phyloP scores from a whole-genome alignment of 2,329 filamentous ascomycete genomes.

The Lojkania enalia region DNA sequence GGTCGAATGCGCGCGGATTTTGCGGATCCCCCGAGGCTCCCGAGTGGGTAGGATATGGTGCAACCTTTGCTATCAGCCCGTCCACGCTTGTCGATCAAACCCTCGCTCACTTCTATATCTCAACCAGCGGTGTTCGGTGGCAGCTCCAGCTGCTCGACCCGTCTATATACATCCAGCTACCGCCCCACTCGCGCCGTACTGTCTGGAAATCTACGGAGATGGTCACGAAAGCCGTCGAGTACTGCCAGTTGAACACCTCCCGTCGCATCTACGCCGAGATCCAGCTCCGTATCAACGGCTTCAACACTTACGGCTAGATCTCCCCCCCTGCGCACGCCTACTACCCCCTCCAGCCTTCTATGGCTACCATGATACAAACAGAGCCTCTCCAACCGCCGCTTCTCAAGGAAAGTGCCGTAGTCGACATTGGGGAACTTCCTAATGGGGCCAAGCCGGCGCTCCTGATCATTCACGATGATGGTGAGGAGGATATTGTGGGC shows the following conservation, averaged over 20 bases:
- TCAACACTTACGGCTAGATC: slow-evolving; percentile 47
- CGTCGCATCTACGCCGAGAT: slow-evolving; percentile 46
- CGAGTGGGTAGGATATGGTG: slow-evolving; percentile 34
- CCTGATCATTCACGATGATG: slow-evolving; percentile 66
- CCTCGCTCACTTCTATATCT: slow-evolving; percentile 34
- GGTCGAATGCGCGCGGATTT: slow-evolving; percentile 33
- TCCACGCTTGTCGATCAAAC: slow-evolving; percentile 37
- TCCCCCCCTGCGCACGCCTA: slow-evolving; percentile 14
- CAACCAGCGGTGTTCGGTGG: slow-evolving; percentile 24
- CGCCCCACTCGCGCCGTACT: slow-evolving; percentile 14
- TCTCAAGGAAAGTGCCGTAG: slow-evolving; percentile 37
- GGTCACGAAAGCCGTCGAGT: slow-evolving; percentile 37
- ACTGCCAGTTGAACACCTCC: slow-evolving; percentile 42
- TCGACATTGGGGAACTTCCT: slow-evolving; percentile 42
- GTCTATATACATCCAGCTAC: slow-evolving; percentile 14
- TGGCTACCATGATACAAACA: slow-evolving; percentile 46
- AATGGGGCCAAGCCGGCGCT: slow-evolving; percentile 43
- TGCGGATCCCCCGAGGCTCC: slow-evolving; percentile 38
- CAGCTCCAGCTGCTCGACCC: slow-evolving; percentile 26
- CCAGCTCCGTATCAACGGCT: slow-evolving; percentile 47
- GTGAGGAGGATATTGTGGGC: slow-evolving; percentile 73
- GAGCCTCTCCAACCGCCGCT: slow-evolving; percentile 34
- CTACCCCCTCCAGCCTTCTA: slow-evolving; percentile 22
- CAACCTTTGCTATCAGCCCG: slow-evolving; percentile 40
- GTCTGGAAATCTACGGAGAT: slow-evolving; percentile 38